phyloP scores from a whole-genome alignment of 2,329 filamentous ascomycete species.

The Botryotinia globosa region DNA sequence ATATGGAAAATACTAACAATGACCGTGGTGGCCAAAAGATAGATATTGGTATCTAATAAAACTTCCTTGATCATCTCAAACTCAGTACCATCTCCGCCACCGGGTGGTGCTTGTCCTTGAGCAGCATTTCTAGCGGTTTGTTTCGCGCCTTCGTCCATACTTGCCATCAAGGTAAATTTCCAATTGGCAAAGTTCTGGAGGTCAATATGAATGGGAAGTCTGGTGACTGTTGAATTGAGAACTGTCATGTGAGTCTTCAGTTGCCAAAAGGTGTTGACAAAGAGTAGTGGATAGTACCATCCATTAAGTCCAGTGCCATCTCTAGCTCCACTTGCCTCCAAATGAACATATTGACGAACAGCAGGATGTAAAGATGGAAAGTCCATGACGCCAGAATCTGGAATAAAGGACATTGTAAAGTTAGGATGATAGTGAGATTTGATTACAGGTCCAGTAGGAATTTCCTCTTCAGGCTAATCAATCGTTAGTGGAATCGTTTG shows the following conservation, averaged over 20 bases:
- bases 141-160: slow-evolving; percentile 84
- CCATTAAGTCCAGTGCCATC: slow-evolving; percentile 82
- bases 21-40: slow-evolving; percentile 79
- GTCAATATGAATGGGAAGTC: slow-evolving; percentile 77
- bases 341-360: slow-evolving; percentile 70
- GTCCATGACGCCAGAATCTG: slow-evolving; percentile 68
- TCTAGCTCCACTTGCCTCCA: slow-evolving; percentile 77
- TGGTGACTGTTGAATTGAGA: slow-evolving; percentile 84
- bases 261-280: slow-evolving; percentile 97
- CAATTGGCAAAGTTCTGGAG: slow-evolving; percentile 79
- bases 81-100: slow-evolving; percentile 84
- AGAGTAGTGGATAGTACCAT: slow-evolving; percentile 92
- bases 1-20: slow-evolving; percentile 87
- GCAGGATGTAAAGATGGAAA: slow-evolving; percentile 69
- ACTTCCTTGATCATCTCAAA: slow-evolving; percentile 98
- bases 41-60: slow-evolving; percentile 89
- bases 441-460: slow-evolving; percentile 64
- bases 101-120: slow-evolving; percentile 50
- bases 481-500: slow-evolving; percentile 44
- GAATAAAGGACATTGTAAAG: slow-evolving; percentile 83
- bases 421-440: slow-evolving; percentile 94
- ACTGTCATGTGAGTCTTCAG: slow-evolving; percentile 86
- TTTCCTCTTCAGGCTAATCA: slow-evolving; percentile 47
- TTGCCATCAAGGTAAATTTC: slow-evolving; percentile 85
- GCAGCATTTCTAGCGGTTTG: slow-evolving; percentile 77